Base-by-base conservation (phyloP, 805 yeast species). In the Candida chauliodis region DNA sequence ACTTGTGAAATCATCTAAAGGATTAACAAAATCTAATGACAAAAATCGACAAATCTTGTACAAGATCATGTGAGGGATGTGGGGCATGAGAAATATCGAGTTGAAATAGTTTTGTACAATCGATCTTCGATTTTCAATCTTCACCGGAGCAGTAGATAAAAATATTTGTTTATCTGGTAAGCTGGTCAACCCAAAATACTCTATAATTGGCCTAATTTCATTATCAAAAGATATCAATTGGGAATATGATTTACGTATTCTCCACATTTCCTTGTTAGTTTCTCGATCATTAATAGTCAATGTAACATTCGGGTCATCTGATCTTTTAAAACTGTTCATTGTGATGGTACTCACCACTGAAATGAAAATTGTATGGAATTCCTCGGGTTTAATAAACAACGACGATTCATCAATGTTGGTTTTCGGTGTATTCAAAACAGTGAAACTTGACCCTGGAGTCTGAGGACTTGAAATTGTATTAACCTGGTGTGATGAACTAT, bases 181-280 rank as follows among this genome's bases (percentile, higher is more conserved):
- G 6, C 70, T 62, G 0, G 89, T 84, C 20, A 83, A 58, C 17
- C 79, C 76, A 35, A 78, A 73, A 40, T 68, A 67, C 41, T 71
- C 73, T 13, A 67, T 59, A 8, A 64, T 55, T 4, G 75, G 75
- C 45, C 88, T 68, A 8, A 87, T 63, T 27, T 71, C 76, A 16
- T 62, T 58, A 57, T 88, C 95, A 44, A 90, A 69, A 8, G 71
- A 66, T 5, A 66, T 45, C n/a, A 91, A 61, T 48, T 81, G 82
- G 1, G 75, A 62, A 42, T 79, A 73, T 2, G 78, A 58, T 51
- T 88, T 88, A 29, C 78, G 66, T 37, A 87, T 78, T 48, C 79
- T 71, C 83, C 95, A 90, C 67, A 85, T 74, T 49, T 81, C 87
- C 43, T 79, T 79, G 27, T 69, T 65, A 2, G 80, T 61, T 17